phyloP scores from a whole-genome alignment of 805 yeast species.

The Candida dendrica region DNA sequence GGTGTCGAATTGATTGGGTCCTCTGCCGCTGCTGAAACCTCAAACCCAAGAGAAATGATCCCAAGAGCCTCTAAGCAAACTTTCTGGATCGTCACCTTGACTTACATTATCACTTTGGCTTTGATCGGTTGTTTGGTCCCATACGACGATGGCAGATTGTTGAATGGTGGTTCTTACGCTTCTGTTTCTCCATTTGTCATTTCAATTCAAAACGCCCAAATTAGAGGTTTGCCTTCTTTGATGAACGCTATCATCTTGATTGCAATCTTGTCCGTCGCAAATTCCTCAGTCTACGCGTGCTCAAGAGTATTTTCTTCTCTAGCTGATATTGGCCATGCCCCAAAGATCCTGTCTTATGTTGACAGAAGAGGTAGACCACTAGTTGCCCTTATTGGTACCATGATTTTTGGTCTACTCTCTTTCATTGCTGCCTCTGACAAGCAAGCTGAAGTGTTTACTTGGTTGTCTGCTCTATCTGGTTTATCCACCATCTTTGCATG shows the following conservation, averaged over 20 bases:
- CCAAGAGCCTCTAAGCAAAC: constrained; percentile 69
- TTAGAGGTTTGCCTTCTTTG: constrained; percentile 58
- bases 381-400: constrained; percentile 51
- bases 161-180: constrained; percentile 42
- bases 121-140: constrained; percentile 49
- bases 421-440: constrained; percentile 44
- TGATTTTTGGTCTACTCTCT: constrained; percentile 49
- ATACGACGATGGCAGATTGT: constrained; percentile 38
- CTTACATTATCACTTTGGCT: constrained; percentile 59
- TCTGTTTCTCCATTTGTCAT: constrained; percentile 71
- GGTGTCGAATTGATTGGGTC: constrained; percentile 62
- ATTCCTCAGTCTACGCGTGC: constrained; percentile 63
- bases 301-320: constrained; percentile 63
- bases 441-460: constrained; percentile 42
- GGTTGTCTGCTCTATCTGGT: constrained; percentile 49
- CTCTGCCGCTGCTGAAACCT: constrained; percentile 71
- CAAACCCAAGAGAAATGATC: constrained; percentile 50
- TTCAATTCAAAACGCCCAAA: constrained; percentile 61
- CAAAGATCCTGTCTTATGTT: constrained; percentile 54
- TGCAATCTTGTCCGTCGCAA: constrained; percentile 67
- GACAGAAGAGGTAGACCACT: constrained; percentile 77
- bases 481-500: constrained; percentile 46
- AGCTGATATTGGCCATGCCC: constrained; percentile 61
- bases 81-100: constrained; percentile 59
- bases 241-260: constrained; percentile 66